Evolutionary conservation across 306 rosid species (phyloP).

Genomic region (Cercis canadensis): DNA sequence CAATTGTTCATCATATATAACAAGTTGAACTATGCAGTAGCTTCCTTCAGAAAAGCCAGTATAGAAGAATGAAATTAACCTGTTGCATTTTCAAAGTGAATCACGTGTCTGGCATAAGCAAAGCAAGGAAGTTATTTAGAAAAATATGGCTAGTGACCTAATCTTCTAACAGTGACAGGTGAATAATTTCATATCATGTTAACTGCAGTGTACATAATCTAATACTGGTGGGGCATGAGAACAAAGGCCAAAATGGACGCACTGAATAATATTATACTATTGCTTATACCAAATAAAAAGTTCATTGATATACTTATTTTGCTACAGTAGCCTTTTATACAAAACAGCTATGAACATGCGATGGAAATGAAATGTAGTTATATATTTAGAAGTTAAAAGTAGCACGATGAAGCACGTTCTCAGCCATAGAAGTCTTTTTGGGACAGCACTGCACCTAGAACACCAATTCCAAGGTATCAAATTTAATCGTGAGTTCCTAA

Average conservation of each 20-base stretch:
- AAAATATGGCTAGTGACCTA: conserved; percentile 17
- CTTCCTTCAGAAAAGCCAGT: conserved; percentile 49
- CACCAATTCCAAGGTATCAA: background rate
- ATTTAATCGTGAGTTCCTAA: background rate
- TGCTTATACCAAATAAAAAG: background rate
- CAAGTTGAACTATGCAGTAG: conserved; percentile 51
- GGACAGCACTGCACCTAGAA: background rate
- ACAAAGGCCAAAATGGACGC: background rate
- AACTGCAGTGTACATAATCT: background rate
- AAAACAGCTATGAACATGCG: background rate
- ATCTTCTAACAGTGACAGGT: background rate
- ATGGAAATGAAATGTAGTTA: background rate
- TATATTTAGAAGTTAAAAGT: background rate
- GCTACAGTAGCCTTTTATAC: background rate
- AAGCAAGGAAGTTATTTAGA: conserved; percentile 33
- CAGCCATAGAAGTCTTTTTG: too few species aligned
- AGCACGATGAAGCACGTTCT: background rate
- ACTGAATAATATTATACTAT: background rate
- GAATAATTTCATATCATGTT: background rate
- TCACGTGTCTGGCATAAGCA: conserved; percentile 38
- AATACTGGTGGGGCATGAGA: background rate
- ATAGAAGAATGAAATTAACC: conserved; percentile 48
- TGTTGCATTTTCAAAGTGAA: conserved; percentile 45
- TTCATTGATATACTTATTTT: background rate
- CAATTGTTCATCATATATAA: conserved; percentile 45